phyloP scores from a whole-genome alignment of 2,329 filamentous ascomycete genomes.

The Pseudopithomyces chartarum region DNA sequence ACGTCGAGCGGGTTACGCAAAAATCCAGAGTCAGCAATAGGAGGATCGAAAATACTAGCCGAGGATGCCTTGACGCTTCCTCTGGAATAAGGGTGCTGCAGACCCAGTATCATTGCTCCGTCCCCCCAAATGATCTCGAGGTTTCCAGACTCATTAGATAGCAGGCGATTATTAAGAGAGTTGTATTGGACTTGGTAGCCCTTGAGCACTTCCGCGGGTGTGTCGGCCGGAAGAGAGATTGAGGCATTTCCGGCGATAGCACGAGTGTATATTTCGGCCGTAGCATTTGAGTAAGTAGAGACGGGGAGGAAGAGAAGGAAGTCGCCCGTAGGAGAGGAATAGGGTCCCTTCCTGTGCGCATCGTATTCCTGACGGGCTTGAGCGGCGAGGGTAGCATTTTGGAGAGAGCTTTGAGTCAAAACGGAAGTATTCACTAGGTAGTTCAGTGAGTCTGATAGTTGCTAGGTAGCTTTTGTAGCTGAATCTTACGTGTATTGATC shows the following conservation, averaged over 20 bases:
- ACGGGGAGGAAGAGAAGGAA: conserved; percentile 29
- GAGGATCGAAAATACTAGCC: conserved; percentile 26
- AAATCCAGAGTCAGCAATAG: conserved; percentile 28
- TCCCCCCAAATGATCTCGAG: conserved; percentile 29
- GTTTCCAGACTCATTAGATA: conserved; percentile 19
- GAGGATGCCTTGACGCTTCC: conserved; percentile 29
- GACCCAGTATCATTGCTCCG: conserved; percentile 19
- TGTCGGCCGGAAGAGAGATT: conserved; percentile 18
- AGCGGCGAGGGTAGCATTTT: conserved; percentile 26
- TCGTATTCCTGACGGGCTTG: conserved; percentile 24
- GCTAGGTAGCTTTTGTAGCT: background rate
- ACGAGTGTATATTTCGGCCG: conserved; percentile 16
- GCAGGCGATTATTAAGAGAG: conserved; percentile 23
- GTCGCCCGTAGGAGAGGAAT: conserved; percentile 23
- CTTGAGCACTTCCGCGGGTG: conserved; percentile 20
- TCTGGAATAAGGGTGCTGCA: conserved; percentile 32
- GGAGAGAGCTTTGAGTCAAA: background rate
- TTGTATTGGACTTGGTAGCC: conserved; percentile 23
- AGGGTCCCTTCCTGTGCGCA: conserved; percentile 14
- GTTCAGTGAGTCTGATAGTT: background rate
- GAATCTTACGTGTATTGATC: conserved; percentile 17
- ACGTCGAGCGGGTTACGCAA: conserved; percentile 30
- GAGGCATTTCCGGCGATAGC: conserved; percentile 21
- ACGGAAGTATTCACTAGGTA: background rate
- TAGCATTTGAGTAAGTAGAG: conserved; percentile 23